Base-by-base conservation (phyloP, 805 yeast genomes). In the Grigorovia yakushimaensis region DNA sequence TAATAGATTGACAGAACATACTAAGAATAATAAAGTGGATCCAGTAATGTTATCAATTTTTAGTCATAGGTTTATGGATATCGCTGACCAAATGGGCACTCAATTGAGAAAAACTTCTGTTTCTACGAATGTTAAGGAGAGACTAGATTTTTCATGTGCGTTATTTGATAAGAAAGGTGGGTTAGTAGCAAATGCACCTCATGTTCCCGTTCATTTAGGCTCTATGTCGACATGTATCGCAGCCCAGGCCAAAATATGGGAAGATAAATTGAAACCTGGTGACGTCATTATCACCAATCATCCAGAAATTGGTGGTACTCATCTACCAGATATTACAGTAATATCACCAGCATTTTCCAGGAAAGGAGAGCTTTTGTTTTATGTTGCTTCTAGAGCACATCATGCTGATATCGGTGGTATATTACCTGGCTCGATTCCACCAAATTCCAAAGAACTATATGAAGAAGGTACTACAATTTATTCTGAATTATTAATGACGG, bases 361-460 rank as follows among this genome's bases (percentile, higher is more conserved):
- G 22, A 72, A 68, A 20, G 75, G 71, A 6, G 64, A 70, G 46
- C 73, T 87, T 35, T 77, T 88, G 23, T 89, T 89, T 62, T 89
- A 87, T 72, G 88, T 87, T 13, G 98, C 97, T 0, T 82, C 95
- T 0, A 73, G 98, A 53, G 97, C 96, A 2, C 98, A 89, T 66
- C 98, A 91, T 67, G 89, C 96, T 5, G 98, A 89, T 65, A 89
- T 91, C 59, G 97, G 98, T 17, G 94, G 95, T 13, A 78, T 83
- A 49, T 67, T 87, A 35, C 95, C 97, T 0, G 97, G 97, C 1
- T 84, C 95, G 0, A 88, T 89, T 88, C 96, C 97, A 15, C 95
- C 96, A 9, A 81, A 84, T 59, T 87, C 96, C 2, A 86, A 81
- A 57, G 80, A 81, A 49, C 67, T 91, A 39, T 83, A 79, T 72